Evolutionary conservation across 768 basidiomycete genomes (phyloP).

Genomic region (Hypsizygus marmoreus): DNA sequence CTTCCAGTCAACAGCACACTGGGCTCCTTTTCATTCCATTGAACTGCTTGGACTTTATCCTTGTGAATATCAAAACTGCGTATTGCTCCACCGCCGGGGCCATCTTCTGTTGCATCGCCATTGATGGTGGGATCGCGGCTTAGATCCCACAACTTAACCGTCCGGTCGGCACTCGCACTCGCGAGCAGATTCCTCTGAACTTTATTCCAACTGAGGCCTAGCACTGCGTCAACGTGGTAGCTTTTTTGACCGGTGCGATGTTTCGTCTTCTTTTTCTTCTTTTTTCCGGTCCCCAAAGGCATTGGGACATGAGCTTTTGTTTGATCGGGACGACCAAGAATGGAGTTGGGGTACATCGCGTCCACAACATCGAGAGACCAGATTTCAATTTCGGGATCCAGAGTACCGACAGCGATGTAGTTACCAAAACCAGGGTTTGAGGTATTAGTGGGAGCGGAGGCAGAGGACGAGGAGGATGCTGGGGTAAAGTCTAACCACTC

Average conservation of each 20-base stretch:
- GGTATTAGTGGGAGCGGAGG: constrained; percentile 29
- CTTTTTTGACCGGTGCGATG: constrained; percentile 58
- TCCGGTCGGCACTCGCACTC: constrained; percentile 90
- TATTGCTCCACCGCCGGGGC: constrained; percentile 64
- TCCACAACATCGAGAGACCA: constrained; percentile 96
- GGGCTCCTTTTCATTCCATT: constrained; percentile 91
- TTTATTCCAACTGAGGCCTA: constrained; percentile 92
- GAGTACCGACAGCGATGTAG: constrained; percentile 94
- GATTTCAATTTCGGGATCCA: constrained; percentile 98
- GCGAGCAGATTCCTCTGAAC: constrained; percentile 88
- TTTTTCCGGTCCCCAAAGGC: constrained; percentile 91
- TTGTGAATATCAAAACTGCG: constrained; percentile 85
- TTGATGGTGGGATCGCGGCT: constrained; percentile 59
- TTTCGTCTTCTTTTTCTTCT: constrained; percentile 89
- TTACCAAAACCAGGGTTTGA: constrained; percentile 60
- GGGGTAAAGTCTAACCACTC: constrained; percentile 99
- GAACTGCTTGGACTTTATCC: constrained; percentile 95
- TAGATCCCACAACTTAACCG: constrained; percentile 98
- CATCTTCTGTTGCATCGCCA: constrained; percentile 31
- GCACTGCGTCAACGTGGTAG: constrained; percentile 92
- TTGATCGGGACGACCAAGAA: constrained; percentile 88
- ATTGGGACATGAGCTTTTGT: constrained; percentile 77
- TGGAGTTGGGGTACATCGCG: constrained; percentile 88
- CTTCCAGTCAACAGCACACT: constrained; percentile 91
- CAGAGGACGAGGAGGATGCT: constrained; percentile 45